Conservation (phyloP, 2,329 filamentous ascomycete genomes). For the Plenodomus biglobosus region DNA sequence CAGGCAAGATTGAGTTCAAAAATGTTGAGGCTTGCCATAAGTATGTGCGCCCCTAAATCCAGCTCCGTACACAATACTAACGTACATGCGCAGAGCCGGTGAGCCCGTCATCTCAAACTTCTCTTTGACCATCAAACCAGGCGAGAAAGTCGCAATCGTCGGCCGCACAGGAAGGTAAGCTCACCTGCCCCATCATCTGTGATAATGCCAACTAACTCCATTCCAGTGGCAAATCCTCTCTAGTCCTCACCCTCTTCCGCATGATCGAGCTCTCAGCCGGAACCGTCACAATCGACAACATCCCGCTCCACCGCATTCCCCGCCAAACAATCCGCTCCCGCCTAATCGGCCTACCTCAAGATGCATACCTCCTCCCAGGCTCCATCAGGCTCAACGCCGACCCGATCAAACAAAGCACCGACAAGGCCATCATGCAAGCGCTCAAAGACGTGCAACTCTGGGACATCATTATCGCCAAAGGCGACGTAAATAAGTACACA, state of each 20-base stretch:
- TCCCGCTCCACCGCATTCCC: constrained; percentile 51
- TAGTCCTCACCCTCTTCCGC: constrained; percentile 53
- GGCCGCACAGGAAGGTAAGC: constrained; percentile 56
- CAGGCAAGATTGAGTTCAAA: constrained; percentile 49
- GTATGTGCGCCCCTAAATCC: constrained; percentile 22
- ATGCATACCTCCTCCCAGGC: constrained; percentile 54
- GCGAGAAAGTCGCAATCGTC: constrained; percentile 55
- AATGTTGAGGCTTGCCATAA: constrained; percentile 51
- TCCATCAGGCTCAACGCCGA: constrained; percentile 55
- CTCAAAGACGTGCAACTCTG: constrained; percentile 53
- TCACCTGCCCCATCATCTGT: background rate
- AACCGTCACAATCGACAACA: constrained; percentile 50
- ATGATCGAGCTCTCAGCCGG: constrained; percentile 52
- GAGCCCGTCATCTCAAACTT: constrained; percentile 50
- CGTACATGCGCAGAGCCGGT: constrained; percentile 11
- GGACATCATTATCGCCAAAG: constrained; percentile 41
- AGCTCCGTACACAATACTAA: background rate
- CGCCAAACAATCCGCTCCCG: constrained; percentile 51
- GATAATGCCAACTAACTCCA: constrained; percentile 10
- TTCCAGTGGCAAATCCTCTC: constrained; percentile 55
- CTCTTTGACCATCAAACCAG: constrained; percentile 50
- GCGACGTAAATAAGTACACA: constrained; percentile 33
- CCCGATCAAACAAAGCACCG: constrained; percentile 42
- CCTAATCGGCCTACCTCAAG: constrained; percentile 55
- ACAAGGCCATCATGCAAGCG: constrained; percentile 47